A percentile compares a stretch with the other conserved stretches of the same genome.
Conservation (phyloP, 768 basidiomycete species). For the Calocera cornea region DNA sequence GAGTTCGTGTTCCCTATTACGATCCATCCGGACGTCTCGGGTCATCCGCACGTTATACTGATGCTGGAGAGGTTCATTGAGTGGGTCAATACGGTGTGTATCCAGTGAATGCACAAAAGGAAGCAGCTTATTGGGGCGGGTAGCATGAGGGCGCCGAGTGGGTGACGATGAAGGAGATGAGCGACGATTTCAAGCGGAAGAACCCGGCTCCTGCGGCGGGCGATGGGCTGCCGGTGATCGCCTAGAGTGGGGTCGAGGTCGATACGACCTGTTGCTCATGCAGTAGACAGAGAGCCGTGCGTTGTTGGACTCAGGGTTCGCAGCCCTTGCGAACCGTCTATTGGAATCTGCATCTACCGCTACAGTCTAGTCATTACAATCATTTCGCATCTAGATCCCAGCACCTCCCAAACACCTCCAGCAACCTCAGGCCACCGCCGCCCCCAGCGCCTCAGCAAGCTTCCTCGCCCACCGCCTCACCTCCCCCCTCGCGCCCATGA, state of each 20-base stretch:
- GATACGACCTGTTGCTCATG: too few species aligned
- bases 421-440: neutral
- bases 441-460: constrained; percentile 33
- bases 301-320: neutral
- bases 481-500: constrained; percentile 85
- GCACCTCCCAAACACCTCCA: too few species aligned
- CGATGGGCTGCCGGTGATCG: neutral
- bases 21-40: constrained; percentile 66
- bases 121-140: neutral
- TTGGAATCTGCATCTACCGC: neutral
- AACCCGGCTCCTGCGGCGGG: constrained; percentile 33
- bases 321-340: neutral
- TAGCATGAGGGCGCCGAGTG: constrained; percentile 21
- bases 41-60: constrained; percentile 55
- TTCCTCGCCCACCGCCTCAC: constrained; percentile 42
- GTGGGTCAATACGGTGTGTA: constrained; percentile 48
- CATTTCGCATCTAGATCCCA: neutral
- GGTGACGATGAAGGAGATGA: constrained; percentile 22
- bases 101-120: too few species aligned
- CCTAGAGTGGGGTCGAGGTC: neutral
- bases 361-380: neutral
- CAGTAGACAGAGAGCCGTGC: too few species aligned
- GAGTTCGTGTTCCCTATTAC: constrained; percentile 63
- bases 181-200: constrained; percentile 16
- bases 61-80: constrained; percentile 71